phyloP scores from a whole-genome alignment of 441 rosid genomes.

The Pelargonium australe region DNA sequence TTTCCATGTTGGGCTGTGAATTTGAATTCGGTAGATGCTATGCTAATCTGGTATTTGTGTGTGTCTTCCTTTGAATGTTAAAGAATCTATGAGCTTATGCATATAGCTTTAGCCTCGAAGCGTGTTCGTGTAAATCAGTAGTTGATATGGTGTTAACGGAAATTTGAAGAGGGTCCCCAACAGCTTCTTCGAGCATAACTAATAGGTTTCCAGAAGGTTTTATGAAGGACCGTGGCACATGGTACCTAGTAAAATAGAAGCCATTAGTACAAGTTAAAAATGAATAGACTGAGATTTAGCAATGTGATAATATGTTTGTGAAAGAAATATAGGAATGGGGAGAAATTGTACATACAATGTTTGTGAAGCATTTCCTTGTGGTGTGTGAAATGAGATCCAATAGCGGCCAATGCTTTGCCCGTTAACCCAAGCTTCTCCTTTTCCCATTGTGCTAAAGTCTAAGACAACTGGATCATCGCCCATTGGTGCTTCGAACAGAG shows the following conservation, averaged over 20 bases:
- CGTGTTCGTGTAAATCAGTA: constrained; percentile 3
- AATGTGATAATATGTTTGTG: not conserved
- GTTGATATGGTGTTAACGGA: constrained; percentile 47
- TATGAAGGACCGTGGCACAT: constrained; percentile 57
- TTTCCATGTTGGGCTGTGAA: not conserved
- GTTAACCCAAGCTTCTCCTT: constrained; percentile 66
- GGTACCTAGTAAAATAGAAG: constrained; percentile 38
- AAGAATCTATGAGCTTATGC: not conserved
- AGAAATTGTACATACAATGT: constrained; percentile 32
- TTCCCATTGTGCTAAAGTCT: constrained; percentile 49
- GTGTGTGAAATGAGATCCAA: constrained; percentile 56
- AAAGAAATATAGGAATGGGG: not conserved
- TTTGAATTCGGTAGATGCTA: not conserved
- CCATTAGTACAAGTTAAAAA: not conserved
- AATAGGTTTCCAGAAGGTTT: constrained; percentile 39
- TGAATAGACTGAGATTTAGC: not conserved
- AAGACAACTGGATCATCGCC: constrained; percentile 44
- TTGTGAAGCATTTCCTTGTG: constrained; percentile 51
- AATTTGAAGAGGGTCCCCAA: constrained; percentile 56
- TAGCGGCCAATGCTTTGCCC: constrained; percentile 63
- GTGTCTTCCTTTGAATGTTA: constrained; percentile 4
- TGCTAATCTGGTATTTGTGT: not conserved
- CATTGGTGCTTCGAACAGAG: constrained; percentile 38
- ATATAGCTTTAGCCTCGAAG: constrained; percentile 7
- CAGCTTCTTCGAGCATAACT: constrained; percentile 55